phyloP scores from a whole-genome alignment of 2,329 filamentous ascomycete species.

The Colletotrichum sp. region DNA sequence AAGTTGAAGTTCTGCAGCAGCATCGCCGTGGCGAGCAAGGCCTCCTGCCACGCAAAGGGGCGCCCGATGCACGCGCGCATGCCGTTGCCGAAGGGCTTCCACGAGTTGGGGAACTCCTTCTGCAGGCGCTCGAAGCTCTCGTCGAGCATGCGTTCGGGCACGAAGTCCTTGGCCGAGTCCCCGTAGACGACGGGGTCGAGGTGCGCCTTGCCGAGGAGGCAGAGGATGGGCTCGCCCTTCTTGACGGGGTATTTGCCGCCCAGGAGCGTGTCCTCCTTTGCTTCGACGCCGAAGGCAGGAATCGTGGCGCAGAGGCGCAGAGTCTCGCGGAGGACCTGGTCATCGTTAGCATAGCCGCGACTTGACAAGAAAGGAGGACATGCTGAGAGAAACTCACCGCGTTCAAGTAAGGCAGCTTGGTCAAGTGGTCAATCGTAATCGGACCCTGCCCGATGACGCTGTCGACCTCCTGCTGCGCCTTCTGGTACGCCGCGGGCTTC shows the following conservation, averaged over 20 bases:
- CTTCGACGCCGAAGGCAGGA: constrained; percentile 30
- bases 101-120: constrained; percentile 34
- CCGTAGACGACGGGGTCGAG: constrained; percentile 62
- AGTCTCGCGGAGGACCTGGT: constrained; percentile 59
- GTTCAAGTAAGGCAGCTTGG: constrained; percentile 66
- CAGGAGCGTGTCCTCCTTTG: constrained; percentile 47
- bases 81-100: constrained; percentile 62
- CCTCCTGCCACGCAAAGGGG: constrained; percentile 60
- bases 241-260: constrained; percentile 59
- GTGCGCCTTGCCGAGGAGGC: constrained; percentile 54
- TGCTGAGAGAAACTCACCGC: constrained; percentile 38
- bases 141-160: constrained; percentile 66
- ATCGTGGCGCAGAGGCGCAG: constrained; percentile 31
- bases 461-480: constrained; percentile 73
- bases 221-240: constrained; percentile 45
- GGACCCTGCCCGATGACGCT: constrained; percentile 62
- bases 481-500: constrained; percentile 62
- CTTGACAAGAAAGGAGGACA: background rate
- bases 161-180: constrained; percentile 60
- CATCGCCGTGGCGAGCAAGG: constrained; percentile 51
- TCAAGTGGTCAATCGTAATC: constrained; percentile 62
- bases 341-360: constrained; percentile 13
- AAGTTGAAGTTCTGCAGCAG: constrained; percentile 73
- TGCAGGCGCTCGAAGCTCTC: constrained; percentile 47
- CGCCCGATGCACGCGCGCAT: constrained; percentile 57